A percentile compares a stretch with the other conserved stretches of the same genome.
phyloP scores from a whole-genome alignment of 495 filamentous ascomycete species.

The Aspergillus haitiensis region DNA sequence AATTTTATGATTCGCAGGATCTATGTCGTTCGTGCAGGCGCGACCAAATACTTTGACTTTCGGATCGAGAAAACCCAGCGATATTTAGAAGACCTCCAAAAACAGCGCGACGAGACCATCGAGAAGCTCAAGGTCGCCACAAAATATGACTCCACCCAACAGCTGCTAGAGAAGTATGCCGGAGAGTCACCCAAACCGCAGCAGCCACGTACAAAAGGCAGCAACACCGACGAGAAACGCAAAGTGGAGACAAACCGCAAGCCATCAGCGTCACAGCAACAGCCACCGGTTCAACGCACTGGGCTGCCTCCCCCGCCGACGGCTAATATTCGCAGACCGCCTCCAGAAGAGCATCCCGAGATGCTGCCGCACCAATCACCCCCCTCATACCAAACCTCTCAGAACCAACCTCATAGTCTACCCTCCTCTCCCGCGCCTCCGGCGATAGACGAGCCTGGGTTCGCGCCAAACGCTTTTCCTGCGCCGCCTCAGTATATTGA shows the following conservation, averaged over 20 bases:
- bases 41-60: conserved; percentile 74
- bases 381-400: conserved; percentile 7
- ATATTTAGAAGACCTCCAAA: conserved; percentile 70
- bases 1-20: conserved; percentile 49
- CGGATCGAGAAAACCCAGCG: conserved; percentile 66
- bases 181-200: conserved; percentile 56
- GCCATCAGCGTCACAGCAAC: conserved; percentile 4
- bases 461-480: conserved; percentile 62
- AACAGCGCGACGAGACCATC: conserved; percentile 81
- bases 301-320: conserved; percentile 75
- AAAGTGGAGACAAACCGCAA: conserved; percentile 23
- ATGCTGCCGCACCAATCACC: conserved; percentile 1
- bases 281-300: conserved; percentile 47
- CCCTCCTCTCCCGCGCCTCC: conserved; percentile 24
- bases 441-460: conserved; percentile 44
- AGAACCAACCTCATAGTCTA: conserved; percentile 17
- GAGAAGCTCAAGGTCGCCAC: conserved; percentile 92
- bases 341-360: conserved; percentile 14
- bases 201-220: conserved; percentile 23
- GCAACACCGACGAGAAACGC: conserved; percentile 22
- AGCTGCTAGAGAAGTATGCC: conserved; percentile 92
- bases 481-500: conserved; percentile 47
- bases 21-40: conserved; percentile 59
- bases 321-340: conserved; percentile 68
- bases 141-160: conserved; percentile 90